Percentiles rank a stretch among this genome's conserved stretches.
These are phyloP conservation scores for Pestalotiopsis sp. DNA, from an alignment of 2,329 filamentous ascomycete species.

Conservation along the genomic window DNA sequence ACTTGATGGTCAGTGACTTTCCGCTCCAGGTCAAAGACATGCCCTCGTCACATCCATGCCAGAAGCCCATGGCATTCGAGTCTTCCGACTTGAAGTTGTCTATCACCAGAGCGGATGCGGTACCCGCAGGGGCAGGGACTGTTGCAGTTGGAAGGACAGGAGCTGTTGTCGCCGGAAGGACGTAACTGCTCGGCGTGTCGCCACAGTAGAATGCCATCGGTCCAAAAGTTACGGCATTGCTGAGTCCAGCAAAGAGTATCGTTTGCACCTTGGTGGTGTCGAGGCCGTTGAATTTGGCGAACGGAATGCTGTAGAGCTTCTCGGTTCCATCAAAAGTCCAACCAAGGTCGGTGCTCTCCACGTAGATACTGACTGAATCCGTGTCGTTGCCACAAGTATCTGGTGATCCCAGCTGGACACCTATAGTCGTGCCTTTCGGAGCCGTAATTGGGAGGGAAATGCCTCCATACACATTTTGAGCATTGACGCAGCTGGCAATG, in stretches of 20 bases:
- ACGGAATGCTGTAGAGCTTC: constrained; percentile 60
- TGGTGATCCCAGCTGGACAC: constrained; percentile 52
- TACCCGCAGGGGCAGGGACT: constrained; percentile 49
- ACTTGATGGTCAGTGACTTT: constrained; percentile 56
- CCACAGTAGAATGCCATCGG: constrained; percentile 63
- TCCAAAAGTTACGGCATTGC: constrained; percentile 50
- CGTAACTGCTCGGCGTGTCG: constrained; percentile 47
- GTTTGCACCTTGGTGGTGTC: constrained; percentile 54
- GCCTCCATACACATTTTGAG: constrained; percentile 52
- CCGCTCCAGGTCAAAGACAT: constrained; percentile 53
- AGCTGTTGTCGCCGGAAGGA: constrained; percentile 41
- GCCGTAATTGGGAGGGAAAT: constrained; percentile 59
- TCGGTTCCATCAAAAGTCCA: constrained; percentile 64
- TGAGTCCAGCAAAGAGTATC: constrained; percentile 51
- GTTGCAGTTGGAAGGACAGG: constrained; percentile 46
- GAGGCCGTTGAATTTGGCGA: constrained; percentile 51
- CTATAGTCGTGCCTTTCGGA: constrained; percentile 49
- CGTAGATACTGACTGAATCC: constrained; percentile 34
- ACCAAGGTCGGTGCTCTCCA: constrained; percentile 50
- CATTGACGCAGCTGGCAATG: constrained; percentile 55
- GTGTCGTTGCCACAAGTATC: constrained; percentile 42
- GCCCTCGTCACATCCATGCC: constrained; percentile 67
- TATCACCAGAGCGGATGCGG: constrained; percentile 54
- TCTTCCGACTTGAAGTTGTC: constrained; percentile 58
- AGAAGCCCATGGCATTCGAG: constrained; percentile 62